phyloP scores from a whole-genome alignment of 2,329 filamentous ascomycete species.

The Bertia moriformis region DNA sequence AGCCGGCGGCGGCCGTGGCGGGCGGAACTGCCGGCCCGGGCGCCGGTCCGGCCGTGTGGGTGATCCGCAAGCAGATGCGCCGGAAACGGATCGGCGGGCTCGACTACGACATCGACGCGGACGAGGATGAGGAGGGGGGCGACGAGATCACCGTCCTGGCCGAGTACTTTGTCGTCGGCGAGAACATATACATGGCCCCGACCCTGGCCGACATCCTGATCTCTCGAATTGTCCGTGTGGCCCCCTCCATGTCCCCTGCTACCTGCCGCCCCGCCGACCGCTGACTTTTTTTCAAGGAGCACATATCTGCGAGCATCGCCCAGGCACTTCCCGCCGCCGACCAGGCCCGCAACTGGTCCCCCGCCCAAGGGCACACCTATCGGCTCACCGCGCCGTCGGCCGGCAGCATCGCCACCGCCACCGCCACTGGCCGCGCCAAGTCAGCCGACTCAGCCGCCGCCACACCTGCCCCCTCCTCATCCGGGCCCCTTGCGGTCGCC shows the following conservation, averaged over 20 bases:
- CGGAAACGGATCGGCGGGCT: conserved; percentile 31
- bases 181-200: conserved; percentile 55
- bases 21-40: background rate
- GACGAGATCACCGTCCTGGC: conserved; percentile 45
- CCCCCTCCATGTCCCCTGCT: background rate
- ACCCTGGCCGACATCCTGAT: conserved; percentile 43
- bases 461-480: conserved; percentile 7
- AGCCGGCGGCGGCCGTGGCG: conserved; percentile 34
- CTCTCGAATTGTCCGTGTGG: conserved; percentile 37
- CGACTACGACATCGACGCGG: background rate
- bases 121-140: conserved; percentile 24
- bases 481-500: conserved; percentile 8
- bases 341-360: background rate
- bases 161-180: conserved; percentile 49
- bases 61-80: conserved; percentile 54
- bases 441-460: conserved; percentile 3
- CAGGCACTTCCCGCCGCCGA: background rate
- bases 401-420: background rate
- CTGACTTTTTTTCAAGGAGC: background rate
- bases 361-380: background rate
- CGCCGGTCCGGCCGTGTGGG: conserved; percentile 49
- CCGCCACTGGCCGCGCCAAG: too few species aligned
- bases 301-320: background rate
- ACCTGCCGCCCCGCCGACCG: conserved; percentile 4
- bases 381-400: too few species aligned